Conservation (phyloP, 2,329 filamentous ascomycete species). For the Colletotrichum graminicola region DNA sequence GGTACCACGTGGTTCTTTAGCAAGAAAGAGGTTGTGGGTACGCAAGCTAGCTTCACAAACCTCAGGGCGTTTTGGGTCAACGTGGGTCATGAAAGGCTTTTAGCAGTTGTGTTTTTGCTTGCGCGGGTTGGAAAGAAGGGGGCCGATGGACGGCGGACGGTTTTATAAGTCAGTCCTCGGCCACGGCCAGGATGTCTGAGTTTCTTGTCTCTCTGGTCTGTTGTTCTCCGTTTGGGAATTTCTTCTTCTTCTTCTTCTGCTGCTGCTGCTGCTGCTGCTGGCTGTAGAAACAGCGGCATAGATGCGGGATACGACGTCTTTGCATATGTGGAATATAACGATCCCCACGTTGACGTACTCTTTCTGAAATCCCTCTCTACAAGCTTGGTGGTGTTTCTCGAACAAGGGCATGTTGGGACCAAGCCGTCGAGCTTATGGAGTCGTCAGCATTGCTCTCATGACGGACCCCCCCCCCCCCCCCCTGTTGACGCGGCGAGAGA, state of each 20-base stretch:
- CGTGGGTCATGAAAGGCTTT: conserved; percentile 12
- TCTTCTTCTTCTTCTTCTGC: not conserved
- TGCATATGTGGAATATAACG: conserved; percentile 19
- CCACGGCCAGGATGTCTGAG: conserved; percentile 21
- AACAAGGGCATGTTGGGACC: not conserved
- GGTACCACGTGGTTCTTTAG: conserved; percentile 5
- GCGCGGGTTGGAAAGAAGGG: conserved; percentile 31
- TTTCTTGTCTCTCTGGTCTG: not conserved
- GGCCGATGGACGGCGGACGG: not conserved
- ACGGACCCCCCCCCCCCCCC: no score
- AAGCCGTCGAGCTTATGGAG: not conserved
- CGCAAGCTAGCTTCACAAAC: conserved; percentile 12
- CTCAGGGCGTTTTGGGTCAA: conserved; percentile 33
- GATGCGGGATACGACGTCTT: conserved; percentile 5
- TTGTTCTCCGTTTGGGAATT: conserved; percentile 7
- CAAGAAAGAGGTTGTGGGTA: conserved; percentile 6
- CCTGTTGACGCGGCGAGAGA: not conserved
- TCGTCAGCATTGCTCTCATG: not conserved
- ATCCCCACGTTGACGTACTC: conserved; percentile 9
- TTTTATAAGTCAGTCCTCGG: conserved; percentile 13
- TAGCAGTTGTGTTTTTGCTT: not conserved
- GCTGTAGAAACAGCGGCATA: not conserved
- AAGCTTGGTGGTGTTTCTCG: no score
- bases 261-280: not conserved
- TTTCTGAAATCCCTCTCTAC: not conserved